phyloP scores from a whole-genome alignment of 305 asterid genomes.

The Fraxinus paxiana region DNA sequence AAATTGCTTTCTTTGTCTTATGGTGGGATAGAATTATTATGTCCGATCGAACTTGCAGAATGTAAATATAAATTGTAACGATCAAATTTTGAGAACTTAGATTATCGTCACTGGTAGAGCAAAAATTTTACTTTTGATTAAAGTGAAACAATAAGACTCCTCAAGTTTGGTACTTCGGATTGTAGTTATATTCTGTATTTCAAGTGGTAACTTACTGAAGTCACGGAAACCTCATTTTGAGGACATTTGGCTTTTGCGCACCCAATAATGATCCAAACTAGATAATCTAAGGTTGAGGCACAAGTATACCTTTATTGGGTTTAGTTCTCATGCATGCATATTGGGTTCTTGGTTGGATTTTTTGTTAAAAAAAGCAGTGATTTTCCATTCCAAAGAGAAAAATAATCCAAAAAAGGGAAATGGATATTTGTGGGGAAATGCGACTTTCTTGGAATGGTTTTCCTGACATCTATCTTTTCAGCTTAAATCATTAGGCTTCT shows the following conservation, averaged over 20 bases:
- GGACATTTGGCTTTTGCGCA: background rate
- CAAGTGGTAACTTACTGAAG: background rate
- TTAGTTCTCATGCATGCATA: background rate
- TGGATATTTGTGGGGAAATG: background rate
- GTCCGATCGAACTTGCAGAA: background rate
- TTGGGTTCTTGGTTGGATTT: background rate
- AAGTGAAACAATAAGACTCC: background rate
- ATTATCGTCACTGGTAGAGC: background rate
- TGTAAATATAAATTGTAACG: background rate
- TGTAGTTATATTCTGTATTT: background rate
- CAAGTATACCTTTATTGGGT: background rate
- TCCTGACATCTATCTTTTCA: slow-evolving; percentile 45
- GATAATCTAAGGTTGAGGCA: background rate
- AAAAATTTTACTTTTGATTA: background rate
- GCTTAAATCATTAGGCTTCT: slow-evolving; percentile 89
- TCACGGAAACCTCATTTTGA: background rate
- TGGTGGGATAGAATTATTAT: background rate
- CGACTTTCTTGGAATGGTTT: background rate
- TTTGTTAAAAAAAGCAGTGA: background rate
- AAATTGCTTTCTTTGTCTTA: background rate
- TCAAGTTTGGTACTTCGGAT: background rate
- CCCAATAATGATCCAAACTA: background rate
- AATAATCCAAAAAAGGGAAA: background rate
- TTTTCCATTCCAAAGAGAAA: background rate
- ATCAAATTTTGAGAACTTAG: background rate